phyloP scores from a whole-genome alignment of 2,329 filamentous ascomycete species.

The Xylariaceae sp. region DNA sequence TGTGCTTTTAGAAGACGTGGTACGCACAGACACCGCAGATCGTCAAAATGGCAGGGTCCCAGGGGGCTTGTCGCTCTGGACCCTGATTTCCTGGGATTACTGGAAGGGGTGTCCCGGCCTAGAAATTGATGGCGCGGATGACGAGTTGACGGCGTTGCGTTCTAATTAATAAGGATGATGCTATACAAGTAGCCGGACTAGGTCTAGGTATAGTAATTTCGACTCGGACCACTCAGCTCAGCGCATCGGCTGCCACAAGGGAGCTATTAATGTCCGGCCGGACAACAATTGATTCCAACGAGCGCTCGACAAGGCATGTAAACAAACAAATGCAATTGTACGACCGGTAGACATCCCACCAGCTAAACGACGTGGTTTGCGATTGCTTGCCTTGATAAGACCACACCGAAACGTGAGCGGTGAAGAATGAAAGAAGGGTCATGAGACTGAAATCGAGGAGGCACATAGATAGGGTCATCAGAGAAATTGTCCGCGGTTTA shows the following conservation, averaged over 20 bases:
- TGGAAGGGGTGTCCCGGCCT: slow-evolving; percentile 14
- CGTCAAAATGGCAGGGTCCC: slow-evolving; percentile 14
- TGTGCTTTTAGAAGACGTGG: background rate
- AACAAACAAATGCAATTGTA: slow-evolving; percentile 11
- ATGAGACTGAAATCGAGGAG: slow-evolving; percentile 7
- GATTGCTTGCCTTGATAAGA: background rate
- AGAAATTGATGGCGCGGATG: slow-evolving; percentile 4
- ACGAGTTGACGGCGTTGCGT: slow-evolving; percentile 6
- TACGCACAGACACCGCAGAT: slow-evolving; percentile 17
- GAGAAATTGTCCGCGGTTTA: background rate
- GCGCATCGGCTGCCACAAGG: slow-evolving; percentile 11
- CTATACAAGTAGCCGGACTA: background rate
- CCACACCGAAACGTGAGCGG: slow-evolving; percentile 13
- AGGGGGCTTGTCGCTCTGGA: slow-evolving; percentile 7
- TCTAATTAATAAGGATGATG: slow-evolving; percentile 1
- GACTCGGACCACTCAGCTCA: slow-evolving; percentile 21
- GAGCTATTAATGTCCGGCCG: slow-evolving; percentile 22
- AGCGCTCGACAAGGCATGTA: background rate
- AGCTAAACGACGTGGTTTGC: background rate
- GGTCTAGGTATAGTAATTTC: slow-evolving; percentile 15
- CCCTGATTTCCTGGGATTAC: slow-evolving; percentile 14
- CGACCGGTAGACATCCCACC: background rate
- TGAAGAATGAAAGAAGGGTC: slow-evolving; percentile 11
- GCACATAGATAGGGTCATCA: slow-evolving; percentile 12
- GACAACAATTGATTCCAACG: background rate